A percentile compares a stretch with the other conserved stretches of the same genome.
Evolutionary conservation across 805 yeast species (phyloP).

Genomic region (Saccharomycopsis fermentans): DNA sequence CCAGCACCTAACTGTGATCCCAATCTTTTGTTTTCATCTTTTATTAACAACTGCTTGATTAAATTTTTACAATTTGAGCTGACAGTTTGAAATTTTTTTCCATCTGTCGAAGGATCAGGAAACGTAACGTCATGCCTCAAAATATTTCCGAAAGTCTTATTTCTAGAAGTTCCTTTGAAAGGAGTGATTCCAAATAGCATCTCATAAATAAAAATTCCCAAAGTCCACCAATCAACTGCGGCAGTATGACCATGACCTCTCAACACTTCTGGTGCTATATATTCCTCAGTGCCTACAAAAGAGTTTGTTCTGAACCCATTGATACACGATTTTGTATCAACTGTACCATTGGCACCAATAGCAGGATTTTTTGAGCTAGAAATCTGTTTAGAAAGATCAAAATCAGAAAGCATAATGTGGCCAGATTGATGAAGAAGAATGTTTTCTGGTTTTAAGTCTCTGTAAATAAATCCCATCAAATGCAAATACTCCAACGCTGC

Average conservation of each 20-base stretch:
- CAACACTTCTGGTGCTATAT: conserved; percentile 97
- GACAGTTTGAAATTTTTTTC: conserved; percentile 36
- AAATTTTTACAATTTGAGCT: conserved; percentile 71
- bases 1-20: conserved; percentile 95
- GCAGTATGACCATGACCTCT: conserved; percentile 95
- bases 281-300: conserved; percentile 97
- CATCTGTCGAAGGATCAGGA: conserved; percentile 37
- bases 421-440: conserved; percentile 92
- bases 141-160: conserved; percentile 81
- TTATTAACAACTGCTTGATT: conserved; percentile 71
- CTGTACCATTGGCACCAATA: conserved; percentile 47
- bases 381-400: conserved; percentile 87
- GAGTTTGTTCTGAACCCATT: conserved; percentile 96
- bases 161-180: conserved; percentile 83
- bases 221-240: conserved; percentile 99
- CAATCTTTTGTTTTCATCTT: conserved; percentile 79
- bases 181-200: conserved; percentile 97
- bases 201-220: conserved; percentile 86
- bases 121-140: conserved; percentile 76
- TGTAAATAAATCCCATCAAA: conserved; percentile 91
- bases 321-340: conserved; percentile 90
- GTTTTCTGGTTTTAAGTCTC: conserved; percentile 95
- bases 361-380: conserved; percentile 69
- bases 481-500: conserved; percentile 95
- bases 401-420: conserved; percentile 95